Evolutionary conservation across 2,329 filamentous ascomycete genomes (phyloP), one percentile per base, ranked within the genome.

Genomic region (Fusarium chlamydosporum): DNA sequence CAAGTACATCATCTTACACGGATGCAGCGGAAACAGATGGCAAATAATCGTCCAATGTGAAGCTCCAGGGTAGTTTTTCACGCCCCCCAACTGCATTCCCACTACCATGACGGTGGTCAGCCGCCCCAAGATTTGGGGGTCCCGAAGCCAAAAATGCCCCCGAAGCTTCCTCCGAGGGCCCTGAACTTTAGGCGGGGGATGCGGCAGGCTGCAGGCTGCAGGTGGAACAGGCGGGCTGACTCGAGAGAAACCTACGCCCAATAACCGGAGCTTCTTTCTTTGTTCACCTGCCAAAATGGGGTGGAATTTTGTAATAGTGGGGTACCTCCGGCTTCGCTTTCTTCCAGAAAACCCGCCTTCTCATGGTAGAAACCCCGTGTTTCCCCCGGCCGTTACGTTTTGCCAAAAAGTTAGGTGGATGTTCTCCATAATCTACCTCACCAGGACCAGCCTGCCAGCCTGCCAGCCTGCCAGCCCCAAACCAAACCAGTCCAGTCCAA

Each of bases 301-400:
- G 51, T 54, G 41, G 43, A 35, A 38, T 45, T 48, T 59, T 57
- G 37, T 27, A 29, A 45, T 46, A 38, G 59, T 33, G 65, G 57
- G 51, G 58, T 56, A 29, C 37, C 56, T 57, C 58, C 66, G 60
- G 67, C 57, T 68, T 69, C 68, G 66, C 60, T 72, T 72, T 68
- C 45, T 73, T 73, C 68, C 56, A 72, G 71, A 73, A 73, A 71
- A 67, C 68, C 66, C 65, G 56, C 58, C 66, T 65, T 72, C 63
- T 65, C 55, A 65, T 59, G 51, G 58, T 58, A 51, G 61, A 58
- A 56, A 55, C 66, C 46, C 65, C 66, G 56, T 62, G 47, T 63
- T 55, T 66, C 23, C 51, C 60, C 64, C 57, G 57, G 57, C 41
- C 56, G 48, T 46, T 57, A 46, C 18, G 46, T 27, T 41, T 46